Conservation (phyloP, 108 stramenopile species). For the Skeletonema costatum region DNA sequence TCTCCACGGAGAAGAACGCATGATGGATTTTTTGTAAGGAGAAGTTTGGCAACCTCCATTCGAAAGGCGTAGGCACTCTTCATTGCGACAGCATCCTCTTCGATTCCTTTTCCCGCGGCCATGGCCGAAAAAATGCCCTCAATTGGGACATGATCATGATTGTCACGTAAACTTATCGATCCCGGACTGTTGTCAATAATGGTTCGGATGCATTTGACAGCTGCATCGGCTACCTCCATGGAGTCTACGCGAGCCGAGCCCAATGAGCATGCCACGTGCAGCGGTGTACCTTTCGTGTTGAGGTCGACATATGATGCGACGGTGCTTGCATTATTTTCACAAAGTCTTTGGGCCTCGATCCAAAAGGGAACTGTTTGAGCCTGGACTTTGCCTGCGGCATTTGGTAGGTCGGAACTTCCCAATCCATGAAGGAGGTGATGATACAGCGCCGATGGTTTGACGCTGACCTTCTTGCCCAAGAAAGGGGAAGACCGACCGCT, state of each 20-base stretch:
- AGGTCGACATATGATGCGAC: constrained; percentile 52
- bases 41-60: constrained; percentile 8
- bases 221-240: constrained; percentile 12
- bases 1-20: constrained; percentile 4
- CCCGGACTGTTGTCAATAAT: constrained; percentile 38
- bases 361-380: constrained; percentile 26
- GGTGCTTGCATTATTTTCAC: neutral
- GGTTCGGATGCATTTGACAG: constrained; percentile 27
- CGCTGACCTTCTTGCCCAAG: neutral
- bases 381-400: neutral
- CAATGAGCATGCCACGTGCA: constrained; percentile 72
- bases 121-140: constrained; percentile 47
- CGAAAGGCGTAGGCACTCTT: constrained; percentile 23
- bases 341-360: constrained; percentile 20
- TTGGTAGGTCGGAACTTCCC: neutral
- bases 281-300: constrained; percentile 57
- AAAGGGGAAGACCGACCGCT: neutral
- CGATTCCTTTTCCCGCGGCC: constrained; percentile 42
- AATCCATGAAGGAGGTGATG: constrained; percentile 1
- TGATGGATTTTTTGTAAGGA: neutral
- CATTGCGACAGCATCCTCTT: constrained; percentile 3
- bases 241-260: constrained; percentile 29
- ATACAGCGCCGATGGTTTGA: neutral
- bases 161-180: constrained; percentile 39
- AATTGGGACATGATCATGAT: constrained; percentile 58